phyloP scores from a whole-genome alignment of 805 yeast genomes.

The Candida dajiaensis region DNA sequence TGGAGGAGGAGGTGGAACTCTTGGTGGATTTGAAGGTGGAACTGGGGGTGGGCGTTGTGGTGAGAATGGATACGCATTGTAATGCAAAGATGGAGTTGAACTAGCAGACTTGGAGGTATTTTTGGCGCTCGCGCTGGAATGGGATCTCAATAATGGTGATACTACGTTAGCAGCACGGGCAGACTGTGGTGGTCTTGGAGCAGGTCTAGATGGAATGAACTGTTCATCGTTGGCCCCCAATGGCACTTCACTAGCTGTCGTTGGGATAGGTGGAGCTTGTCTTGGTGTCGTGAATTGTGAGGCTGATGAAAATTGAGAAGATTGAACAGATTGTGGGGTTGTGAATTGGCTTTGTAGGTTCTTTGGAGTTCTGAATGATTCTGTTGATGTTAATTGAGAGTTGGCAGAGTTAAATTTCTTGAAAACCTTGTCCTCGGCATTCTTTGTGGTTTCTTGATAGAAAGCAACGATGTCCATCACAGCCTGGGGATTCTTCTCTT shows the following conservation, averaged over 20 bases:
- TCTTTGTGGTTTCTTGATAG: slow-evolving; percentile 56
- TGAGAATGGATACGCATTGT: slow-evolving; percentile 12
- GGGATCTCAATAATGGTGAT: slow-evolving; percentile 23
- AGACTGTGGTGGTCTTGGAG: slow-evolving; percentile 51
- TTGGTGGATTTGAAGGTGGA: slow-evolving; percentile 20
- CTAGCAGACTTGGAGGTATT: slow-evolving; percentile 12
- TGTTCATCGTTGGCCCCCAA: slow-evolving; percentile 29
- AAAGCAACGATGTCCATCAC: slow-evolving; percentile 88
- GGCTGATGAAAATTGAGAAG: slow-evolving; percentile 14
- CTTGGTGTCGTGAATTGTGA: slow-evolving; percentile 22
- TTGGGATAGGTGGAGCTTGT: slow-evolving; percentile 22
- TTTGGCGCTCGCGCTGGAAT: slow-evolving; percentile 13
- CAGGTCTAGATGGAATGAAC: slow-evolving; percentile 62
- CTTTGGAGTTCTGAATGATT: slow-evolving; percentile 31
- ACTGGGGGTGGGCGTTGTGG: slow-evolving; percentile 23
- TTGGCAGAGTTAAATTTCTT: slow-evolving; percentile 31
- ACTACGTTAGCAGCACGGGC: slow-evolving; percentile 17
- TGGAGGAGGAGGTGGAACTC: slow-evolving; percentile 23
- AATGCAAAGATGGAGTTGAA: slow-evolving; percentile 14
- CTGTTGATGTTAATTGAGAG: slow-evolving; percentile 22
- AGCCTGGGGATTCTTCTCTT: slow-evolving; percentile 88
- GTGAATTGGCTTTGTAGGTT: slow-evolving; percentile 12
- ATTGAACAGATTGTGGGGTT: slow-evolving; percentile 19
- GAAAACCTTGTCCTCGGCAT: slow-evolving; percentile 35
- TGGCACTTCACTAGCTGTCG: slow-evolving; percentile 1